phyloP scores from a whole-genome alignment of 345 rosid genomes.

The Bruguiera gymnorhiza region DNA sequence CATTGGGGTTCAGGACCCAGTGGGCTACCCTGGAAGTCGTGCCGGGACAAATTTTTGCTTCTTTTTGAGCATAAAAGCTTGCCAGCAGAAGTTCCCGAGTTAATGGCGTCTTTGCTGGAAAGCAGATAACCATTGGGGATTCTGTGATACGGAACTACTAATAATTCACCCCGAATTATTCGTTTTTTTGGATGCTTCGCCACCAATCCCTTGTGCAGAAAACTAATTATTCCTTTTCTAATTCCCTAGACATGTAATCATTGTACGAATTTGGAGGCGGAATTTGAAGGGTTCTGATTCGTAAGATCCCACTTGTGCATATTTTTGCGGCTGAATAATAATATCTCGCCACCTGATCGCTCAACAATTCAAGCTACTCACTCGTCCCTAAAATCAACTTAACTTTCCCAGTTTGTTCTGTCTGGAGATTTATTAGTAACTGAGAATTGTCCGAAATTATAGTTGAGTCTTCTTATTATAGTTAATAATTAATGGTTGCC shows the following conservation, averaged over 20 bases:
- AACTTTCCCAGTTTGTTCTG: too few species aligned
- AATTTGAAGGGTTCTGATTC: neutral
- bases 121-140: neutral
- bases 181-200: too few species aligned
- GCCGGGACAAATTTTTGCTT: too few species aligned
- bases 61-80: neutral
- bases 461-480: too few species aligned
- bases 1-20: too few species aligned
- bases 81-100: neutral
- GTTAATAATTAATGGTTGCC: too few species aligned
- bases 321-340: neutral
- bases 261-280: neutral
- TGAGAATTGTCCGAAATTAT: too few species aligned
- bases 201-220: constrained; percentile 7
- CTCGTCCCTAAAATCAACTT: neutral
- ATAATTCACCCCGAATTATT: constrained; percentile 5
- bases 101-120: constrained; percentile 17
- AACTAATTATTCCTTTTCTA: neutral
- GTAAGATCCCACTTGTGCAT: neutral
- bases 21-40: too few species aligned
- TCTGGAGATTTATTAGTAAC: too few species aligned
- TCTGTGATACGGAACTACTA: neutral
- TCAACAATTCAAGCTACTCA: neutral
- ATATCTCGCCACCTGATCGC: neutral
- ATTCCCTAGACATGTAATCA: neutral